Percentiles rank a stretch among this genome's conserved stretches.
Conservation (phyloP, 148 eudicot species). For the Oxyria digyna region DNA sequence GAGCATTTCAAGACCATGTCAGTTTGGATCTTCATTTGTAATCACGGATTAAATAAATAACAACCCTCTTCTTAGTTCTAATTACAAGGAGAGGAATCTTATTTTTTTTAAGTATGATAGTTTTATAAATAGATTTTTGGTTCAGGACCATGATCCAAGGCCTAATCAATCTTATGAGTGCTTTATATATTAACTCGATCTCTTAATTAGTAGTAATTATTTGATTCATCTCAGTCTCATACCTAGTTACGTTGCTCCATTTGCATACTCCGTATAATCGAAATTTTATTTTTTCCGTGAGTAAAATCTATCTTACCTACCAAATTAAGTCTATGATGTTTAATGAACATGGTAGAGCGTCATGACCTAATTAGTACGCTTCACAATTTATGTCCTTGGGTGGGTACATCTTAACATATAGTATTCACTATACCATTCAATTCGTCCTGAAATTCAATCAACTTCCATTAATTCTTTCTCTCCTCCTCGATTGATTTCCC, state of each 20-base stretch:
- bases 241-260: not conserved
- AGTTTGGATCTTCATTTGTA: constrained; percentile 97
- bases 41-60: not conserved
- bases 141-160: not conserved
- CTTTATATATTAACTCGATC: not conserved
- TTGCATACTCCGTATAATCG: not conserved
- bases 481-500: not conserved
- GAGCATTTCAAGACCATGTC: constrained; percentile 52
- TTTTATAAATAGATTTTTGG: constrained; percentile 1
- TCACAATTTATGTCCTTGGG: not conserved
- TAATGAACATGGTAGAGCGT: not conserved
- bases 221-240: not conserved
- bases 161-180: not conserved
- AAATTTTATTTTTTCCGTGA: not conserved
- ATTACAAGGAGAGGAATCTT: not conserved
- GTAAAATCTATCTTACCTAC: constrained; percentile 4
- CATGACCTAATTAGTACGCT: not conserved
- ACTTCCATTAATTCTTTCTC: not conserved
- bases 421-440: not conserved
- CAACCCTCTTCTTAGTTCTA: not conserved
- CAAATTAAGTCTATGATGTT: not conserved
- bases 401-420: constrained; percentile 6
- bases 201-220: not conserved
- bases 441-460: not conserved
- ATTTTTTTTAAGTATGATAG: not conserved